phyloP scores from a whole-genome alignment of 2,329 filamentous ascomycete genomes.

The Rachicladosporium sp. region DNA sequence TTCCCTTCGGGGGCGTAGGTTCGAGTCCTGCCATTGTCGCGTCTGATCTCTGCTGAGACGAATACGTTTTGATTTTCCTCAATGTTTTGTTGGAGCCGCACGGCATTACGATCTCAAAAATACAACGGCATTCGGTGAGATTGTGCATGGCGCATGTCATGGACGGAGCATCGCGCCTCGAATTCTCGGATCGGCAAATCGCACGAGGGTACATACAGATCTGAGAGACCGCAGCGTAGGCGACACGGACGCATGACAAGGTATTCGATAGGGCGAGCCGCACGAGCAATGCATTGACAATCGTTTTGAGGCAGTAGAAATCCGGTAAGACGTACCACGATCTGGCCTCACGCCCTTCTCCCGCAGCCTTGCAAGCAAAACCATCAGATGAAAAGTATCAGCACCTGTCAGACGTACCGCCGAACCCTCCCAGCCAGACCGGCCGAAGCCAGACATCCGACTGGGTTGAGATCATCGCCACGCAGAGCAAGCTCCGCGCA shows the following conservation, averaged over 20 bases:
- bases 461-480: conserved; percentile 24
- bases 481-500: conserved; percentile 10
- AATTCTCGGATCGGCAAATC: too few species aligned
- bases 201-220: too few species aligned
- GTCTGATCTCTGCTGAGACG: too few species aligned
- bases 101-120: too few species aligned
- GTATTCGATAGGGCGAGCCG: too few species aligned
- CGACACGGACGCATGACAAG: too few species aligned
- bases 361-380: conserved; percentile 1
- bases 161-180: too few species aligned
- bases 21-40: conserved; percentile 9
- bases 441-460: conserved; percentile 22
- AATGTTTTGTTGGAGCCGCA: too few species aligned
- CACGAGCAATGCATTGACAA: background rate
- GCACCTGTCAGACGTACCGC: conserved; percentile 23
- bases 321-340: background rate
- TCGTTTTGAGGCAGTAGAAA: background rate
- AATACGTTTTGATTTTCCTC: background rate
- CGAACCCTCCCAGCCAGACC: conserved; percentile 20
- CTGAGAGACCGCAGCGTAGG: too few species aligned
- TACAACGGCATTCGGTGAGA: too few species aligned
- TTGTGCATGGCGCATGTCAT: too few species aligned
- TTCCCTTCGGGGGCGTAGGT: conserved; percentile 11
- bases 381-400: conserved; percentile 16
- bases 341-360: conserved; percentile 3